Evolutionary conservation across 768 basidiomycete species (phyloP).

Genomic region (Boletus barrowsii): DNA sequence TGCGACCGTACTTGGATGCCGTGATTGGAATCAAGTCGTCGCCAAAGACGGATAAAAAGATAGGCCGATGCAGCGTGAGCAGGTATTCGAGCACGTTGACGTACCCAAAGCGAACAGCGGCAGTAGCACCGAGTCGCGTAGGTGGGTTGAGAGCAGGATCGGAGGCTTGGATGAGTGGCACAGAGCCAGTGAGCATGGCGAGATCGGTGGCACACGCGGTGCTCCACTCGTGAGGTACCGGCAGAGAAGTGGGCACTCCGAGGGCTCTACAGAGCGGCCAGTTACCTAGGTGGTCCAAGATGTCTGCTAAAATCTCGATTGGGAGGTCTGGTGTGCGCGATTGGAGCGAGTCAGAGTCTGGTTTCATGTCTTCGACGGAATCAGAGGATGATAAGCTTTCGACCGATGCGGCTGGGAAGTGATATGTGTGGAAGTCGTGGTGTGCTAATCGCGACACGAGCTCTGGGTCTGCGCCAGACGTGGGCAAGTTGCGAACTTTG

Average conservation of each 20-base stretch:
- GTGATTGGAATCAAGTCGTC: slow-evolving; percentile 71
- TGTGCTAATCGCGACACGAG: slow-evolving; percentile 71
- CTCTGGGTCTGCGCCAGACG: slow-evolving; percentile 56
- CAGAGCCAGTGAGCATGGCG: slow-evolving; percentile 64
- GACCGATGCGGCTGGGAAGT: slow-evolving; percentile 41
- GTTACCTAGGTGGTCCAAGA: slow-evolving; percentile 74
- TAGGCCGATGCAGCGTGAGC: slow-evolving; percentile 57
- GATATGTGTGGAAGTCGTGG: slow-evolving; percentile 72
- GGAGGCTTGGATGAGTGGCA: slow-evolving; percentile 58
- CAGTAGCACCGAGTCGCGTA: slow-evolving; percentile 64
- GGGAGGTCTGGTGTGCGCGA: slow-evolving; percentile 60
- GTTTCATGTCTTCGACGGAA: slow-evolving; percentile 15
- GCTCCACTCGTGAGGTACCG: slow-evolving; percentile 67
- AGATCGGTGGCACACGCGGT: slow-evolving; percentile 67
- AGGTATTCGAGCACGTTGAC: slow-evolving; percentile 74
- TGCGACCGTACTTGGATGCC: slow-evolving; percentile 74
- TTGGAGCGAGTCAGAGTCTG: slow-evolving; percentile 30
- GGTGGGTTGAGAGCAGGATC: slow-evolving; percentile 56
- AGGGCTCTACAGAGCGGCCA: slow-evolving; percentile 84
- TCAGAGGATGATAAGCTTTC: slow-evolving; percentile 28
- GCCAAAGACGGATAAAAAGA: slow-evolving; percentile 64
- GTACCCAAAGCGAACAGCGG: slow-evolving; percentile 71
- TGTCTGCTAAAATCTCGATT: slow-evolving; percentile 71
- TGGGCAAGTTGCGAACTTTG: slow-evolving; percentile 67
- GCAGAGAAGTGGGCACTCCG: slow-evolving; percentile 65